Evolutionary conservation across 257 asterid species (phyloP), one percentile per base, ranked within the genome.

Genomic region (Nicotiana undulata): DNA sequence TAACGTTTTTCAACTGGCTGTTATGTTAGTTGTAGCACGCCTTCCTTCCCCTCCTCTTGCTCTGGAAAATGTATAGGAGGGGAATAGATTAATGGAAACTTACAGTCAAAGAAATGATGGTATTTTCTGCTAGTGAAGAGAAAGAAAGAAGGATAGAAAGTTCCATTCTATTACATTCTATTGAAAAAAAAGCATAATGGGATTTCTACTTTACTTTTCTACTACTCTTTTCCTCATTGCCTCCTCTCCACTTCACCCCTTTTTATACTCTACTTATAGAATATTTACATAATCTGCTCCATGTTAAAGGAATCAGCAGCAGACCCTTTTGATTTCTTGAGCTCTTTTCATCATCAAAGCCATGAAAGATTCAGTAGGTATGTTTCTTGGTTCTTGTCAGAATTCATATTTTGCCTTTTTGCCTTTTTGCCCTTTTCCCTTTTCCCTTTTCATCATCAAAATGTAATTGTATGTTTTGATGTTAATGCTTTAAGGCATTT

Each of bases 361-460:
- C 85, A 86, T 87, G 89, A 87, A 86, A 80, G 70, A 67, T 76
- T 79, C 83, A 80, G 66, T 66, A 76, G 88, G 90, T 84, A 85
- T 77, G 80, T 51, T 75, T 78, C 75, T 40, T 49, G 11, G 46
- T 29, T 77, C 5, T 74, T 74, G 61, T 74, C 59, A 74, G 61
- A 70, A 6, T 22, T 32, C 16, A 20, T 44, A 3, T 24, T 29
- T 16, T 29, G 72, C 12, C 11, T 12, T 64, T 9, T 29, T 11
- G 3, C 72, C 12, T 29, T 63, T 28, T 28, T 20, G 28, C 20
- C 12, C 18, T 44, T 60, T 24, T 37, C 37, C 28, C 28, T 26
- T 26, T 26, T 26, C 28, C 28, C 1, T 26, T 26, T 26, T 20
- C 29, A n/a, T n/a, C n/a, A n/a, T n/a, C n/a, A n/a, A n/a, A n/a